phyloP scores from a whole-genome alignment of 257 asterid genomes.

The Paulownia fortunei region DNA sequence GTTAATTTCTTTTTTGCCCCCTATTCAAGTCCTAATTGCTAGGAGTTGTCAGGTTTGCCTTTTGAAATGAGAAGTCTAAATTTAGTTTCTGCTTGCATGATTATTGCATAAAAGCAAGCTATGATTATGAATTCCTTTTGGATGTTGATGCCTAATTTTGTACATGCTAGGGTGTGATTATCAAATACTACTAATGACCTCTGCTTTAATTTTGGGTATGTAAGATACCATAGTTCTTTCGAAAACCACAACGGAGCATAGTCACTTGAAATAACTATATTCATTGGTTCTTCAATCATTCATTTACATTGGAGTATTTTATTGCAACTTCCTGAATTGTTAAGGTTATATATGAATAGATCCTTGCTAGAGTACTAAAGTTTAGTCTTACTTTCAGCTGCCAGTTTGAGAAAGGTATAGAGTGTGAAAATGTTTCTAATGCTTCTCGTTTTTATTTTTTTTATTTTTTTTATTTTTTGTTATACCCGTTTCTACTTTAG shows the following conservation, averaged over 20 bases:
- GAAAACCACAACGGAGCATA: slow-evolving; percentile 7
- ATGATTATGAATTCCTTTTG: not conserved
- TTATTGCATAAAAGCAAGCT: slow-evolving; percentile 13
- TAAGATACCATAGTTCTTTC: not conserved
- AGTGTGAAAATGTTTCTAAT: slow-evolving; percentile 6
- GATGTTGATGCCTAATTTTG: slow-evolving; percentile 20
- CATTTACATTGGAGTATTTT: slow-evolving; percentile 18
- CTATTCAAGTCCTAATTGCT: slow-evolving; percentile 10
- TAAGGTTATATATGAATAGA: slow-evolving; percentile 1
- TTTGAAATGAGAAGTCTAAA: slow-evolving; percentile 7
- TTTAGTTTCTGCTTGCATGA: slow-evolving; percentile 17
- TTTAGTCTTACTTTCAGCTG: slow-evolving; percentile 19
- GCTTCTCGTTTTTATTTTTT: slow-evolving; percentile 5
- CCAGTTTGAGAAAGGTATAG: slow-evolving; percentile 17
- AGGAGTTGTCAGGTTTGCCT: slow-evolving; percentile 19
- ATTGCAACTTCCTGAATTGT: slow-evolving; percentile 23
- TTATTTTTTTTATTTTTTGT: not conserved
- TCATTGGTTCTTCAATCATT: not conserved
- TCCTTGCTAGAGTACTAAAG: slow-evolving; percentile 19
- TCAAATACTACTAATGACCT: not conserved
- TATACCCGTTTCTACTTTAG: not conserved
- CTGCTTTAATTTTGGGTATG: slow-evolving; percentile 22
- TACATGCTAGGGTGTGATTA: slow-evolving; percentile 7
- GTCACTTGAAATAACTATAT: slow-evolving; percentile 3
- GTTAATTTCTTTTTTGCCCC: not conserved